Percentiles rank a stretch among this genome's conserved stretches.
phyloP scores from a whole-genome alignment of 2,329 filamentous ascomycete species.

The Arthrinium phaeospermum region DNA sequence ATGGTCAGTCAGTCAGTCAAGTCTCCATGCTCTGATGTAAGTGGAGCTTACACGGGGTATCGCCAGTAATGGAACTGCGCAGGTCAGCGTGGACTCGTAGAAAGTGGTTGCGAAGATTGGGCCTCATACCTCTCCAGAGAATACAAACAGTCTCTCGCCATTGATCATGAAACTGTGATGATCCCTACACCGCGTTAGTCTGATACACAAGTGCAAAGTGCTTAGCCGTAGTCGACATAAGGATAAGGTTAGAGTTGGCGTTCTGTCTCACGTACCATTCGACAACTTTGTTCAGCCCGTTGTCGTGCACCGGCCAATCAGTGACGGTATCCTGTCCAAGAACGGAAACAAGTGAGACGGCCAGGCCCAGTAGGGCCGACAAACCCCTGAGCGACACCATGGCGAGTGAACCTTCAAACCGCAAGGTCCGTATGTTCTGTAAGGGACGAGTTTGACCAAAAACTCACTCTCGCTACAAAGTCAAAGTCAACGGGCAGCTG shows the following conservation, averaged over 20 bases:
- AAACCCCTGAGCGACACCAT: conserved; percentile 21
- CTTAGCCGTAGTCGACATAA: neutral
- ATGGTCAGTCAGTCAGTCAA: conserved; percentile 17
- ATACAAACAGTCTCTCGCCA: conserved; percentile 48
- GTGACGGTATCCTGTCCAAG: conserved; percentile 25
- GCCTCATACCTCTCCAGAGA: conserved; percentile 45
- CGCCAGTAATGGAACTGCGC: conserved; percentile 49
- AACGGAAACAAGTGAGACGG: conserved; percentile 22
- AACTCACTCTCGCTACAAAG: neutral
- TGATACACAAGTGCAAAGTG: no score
- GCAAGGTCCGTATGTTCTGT: neutral
- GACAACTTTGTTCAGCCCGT: conserved; percentile 40
- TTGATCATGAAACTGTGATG: conserved; percentile 48
- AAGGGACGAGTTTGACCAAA: no score
- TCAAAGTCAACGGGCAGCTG: neutral
- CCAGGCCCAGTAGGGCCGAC: conserved; percentile 21
- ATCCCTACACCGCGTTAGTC: conserved; percentile 37
- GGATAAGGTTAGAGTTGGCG: neutral
- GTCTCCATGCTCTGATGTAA: neutral
- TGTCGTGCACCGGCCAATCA: conserved; percentile 38
- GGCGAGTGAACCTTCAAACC: neutral
- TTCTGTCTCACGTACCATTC: conserved; percentile 34
- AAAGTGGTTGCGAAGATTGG: neutral
- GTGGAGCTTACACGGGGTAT: conserved; percentile 44
- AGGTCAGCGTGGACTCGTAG: neutral